Evolutionary conservation across 768 basidiomycete genomes (phyloP), one percentile per base, ranked within the genome.

Genomic region (Postia placenta): DNA sequence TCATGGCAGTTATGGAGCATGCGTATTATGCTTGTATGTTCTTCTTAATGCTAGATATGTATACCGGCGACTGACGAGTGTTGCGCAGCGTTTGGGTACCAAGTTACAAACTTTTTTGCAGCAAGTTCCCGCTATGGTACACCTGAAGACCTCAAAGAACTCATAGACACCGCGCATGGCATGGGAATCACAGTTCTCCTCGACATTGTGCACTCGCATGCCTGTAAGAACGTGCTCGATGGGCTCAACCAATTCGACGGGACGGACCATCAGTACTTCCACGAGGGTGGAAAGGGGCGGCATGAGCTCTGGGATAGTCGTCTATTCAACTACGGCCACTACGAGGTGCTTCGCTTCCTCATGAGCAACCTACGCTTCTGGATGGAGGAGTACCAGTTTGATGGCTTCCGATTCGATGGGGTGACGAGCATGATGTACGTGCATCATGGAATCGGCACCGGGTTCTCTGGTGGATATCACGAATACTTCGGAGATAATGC

Each of bases 391-490:
- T 99, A 88, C 68, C 79, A 79, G 57, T 97, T 99, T 64, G 96
- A 98, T 60, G 96, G 96, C 11, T 99, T 97, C 80, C 74, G 96
- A 37, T 99, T 99, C 63, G 96, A 99, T 57, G 96, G 96, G 23
- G 96, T 99, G 42, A 99, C 96, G 3, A 94, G 92, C 62, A 98
- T 98, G 95, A 94, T 99, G 92, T 99, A 97, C 69, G 71, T 80
- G 45, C 96, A 99, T 63, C 96, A 98, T 67, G 96, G 96, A 9
- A 98, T 98, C 58, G 95, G 95, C 14, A 80, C 93, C 6, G 96
- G 95, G 15, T 99, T 99, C 71, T 95, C 92, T 36, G 94, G 95
- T 23, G 94, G 91, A 11, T 99, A 99, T 68, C 90, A 96, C 62
- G 96, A 99, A 67, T 99, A 99, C 69, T 99, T 97, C 66, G 95